These are phyloP conservation scores for Lodderomyces oxycetoniae DNA, from an alignment of 1,139 yeast genomes.

Conservation along the genomic window DNA sequence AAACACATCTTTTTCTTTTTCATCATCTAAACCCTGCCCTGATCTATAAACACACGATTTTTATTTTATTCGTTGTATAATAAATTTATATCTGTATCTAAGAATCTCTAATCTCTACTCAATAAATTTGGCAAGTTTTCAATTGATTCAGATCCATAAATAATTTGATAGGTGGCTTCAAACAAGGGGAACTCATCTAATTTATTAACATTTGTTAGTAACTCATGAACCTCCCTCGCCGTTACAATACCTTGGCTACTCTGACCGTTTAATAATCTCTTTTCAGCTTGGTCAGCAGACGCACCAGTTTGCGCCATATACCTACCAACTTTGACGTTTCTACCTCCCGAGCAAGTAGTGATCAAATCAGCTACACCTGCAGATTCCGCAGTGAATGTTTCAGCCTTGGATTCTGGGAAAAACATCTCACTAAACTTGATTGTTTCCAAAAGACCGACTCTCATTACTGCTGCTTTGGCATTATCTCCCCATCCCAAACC, in stretches of 20 bases:
- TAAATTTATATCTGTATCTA: background rate
- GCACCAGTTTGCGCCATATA: constrained; percentile 46
- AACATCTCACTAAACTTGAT: constrained; percentile 39
- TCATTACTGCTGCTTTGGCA: constrained; percentile 48
- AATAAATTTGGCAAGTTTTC: constrained; percentile 41
- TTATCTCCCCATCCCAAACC: constrained; percentile 51
- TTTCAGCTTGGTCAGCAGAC: constrained; percentile 41
- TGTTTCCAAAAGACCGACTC: constrained; percentile 43
- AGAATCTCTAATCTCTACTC: constrained; percentile 6
- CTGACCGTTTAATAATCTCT: constrained; percentile 45
- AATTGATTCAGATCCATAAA: constrained; percentile 38
- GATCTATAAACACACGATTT: too few species aligned
- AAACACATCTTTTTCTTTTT: too few species aligned
- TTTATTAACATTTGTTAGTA: constrained; percentile 32
- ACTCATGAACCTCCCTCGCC: constrained; percentile 46
- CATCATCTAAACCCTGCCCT: too few species aligned
- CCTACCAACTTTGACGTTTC: constrained; percentile 46
- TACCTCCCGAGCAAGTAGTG: constrained; percentile 48
- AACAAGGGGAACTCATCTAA: constrained; percentile 41
- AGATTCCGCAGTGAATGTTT: constrained; percentile 42
- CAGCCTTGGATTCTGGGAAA: constrained; percentile 37
- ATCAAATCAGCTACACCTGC: constrained; percentile 52
- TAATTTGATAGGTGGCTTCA: constrained; percentile 46
- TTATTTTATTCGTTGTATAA: too few species aligned
- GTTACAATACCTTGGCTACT: constrained; percentile 49